These are phyloP conservation scores for Paramecium caudatum DNA, from an alignment of 73 alveolate species.

Conservation along the genomic window DNA sequence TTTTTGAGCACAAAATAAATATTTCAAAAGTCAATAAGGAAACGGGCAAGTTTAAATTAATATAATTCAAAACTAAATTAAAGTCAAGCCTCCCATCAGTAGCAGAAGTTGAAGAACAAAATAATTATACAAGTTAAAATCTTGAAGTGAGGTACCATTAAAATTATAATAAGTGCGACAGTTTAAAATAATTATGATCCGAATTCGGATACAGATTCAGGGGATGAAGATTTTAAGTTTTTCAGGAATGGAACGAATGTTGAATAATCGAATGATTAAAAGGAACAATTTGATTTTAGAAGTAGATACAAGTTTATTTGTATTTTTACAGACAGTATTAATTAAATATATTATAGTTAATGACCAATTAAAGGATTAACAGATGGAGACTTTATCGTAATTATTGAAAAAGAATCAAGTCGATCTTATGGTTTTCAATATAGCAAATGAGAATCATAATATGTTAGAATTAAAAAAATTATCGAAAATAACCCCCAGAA, in stretches of 20 bases:
- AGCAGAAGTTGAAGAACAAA: slow-evolving; percentile 36
- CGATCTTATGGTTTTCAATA: slow-evolving; percentile 61
- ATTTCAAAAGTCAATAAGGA: slow-evolving; percentile 8
- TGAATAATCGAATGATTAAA: background rate
- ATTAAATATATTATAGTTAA: slow-evolving; percentile 10
- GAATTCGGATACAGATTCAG: slow-evolving; percentile 15
- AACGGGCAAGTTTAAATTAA: background rate
- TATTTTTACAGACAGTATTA: slow-evolving; percentile 48
- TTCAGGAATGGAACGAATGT: background rate
- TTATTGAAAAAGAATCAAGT: slow-evolving; percentile 56
- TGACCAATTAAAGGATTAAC: background rate
- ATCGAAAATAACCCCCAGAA: slow-evolving; percentile 60
- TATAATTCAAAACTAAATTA: background rate
- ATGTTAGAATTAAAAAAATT: slow-evolving; percentile 55
- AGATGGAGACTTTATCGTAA: background rate
- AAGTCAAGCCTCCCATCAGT: background rate
- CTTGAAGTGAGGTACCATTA: background rate
- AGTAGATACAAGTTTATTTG: slow-evolving; percentile 59
- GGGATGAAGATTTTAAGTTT: background rate
- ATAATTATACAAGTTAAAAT: background rate
- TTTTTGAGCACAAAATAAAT: slow-evolving; percentile 53
- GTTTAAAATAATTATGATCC: background rate
- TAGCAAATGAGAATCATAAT: slow-evolving; percentile 62
- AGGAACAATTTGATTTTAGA: background rate
- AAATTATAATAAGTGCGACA: background rate